phyloP scores from a whole-genome alignment of 352 stramenopile genomes.

The Globisporangium cederbergense region DNA sequence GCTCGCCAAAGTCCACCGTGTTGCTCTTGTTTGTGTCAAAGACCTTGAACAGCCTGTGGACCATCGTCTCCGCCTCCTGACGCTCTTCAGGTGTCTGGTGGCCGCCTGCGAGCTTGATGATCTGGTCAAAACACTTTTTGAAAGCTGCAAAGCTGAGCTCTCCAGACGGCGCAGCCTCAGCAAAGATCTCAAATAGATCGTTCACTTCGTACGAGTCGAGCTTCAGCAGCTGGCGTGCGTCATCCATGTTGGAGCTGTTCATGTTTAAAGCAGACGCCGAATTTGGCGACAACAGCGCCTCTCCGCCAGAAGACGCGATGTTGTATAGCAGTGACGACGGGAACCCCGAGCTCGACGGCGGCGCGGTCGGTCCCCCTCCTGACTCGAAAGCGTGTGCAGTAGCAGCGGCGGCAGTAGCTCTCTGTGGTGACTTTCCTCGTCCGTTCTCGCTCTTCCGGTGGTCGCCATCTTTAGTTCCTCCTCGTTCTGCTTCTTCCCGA shows the following conservation, averaged over 20 bases:
- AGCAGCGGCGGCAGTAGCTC: neutral
- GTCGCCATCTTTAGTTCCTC: neutral
- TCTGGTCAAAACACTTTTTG: slow-evolving; percentile 87
- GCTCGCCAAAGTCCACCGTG: slow-evolving; percentile 83
- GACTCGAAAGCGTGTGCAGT: neutral
- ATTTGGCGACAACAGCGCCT: slow-evolving; percentile 41
- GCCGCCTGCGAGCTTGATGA: slow-evolving; percentile 76
- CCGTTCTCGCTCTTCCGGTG: slow-evolving; percentile 2
- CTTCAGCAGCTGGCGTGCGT: slow-evolving; percentile 71
- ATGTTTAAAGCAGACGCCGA: slow-evolving; percentile 50
- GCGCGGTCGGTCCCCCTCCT: neutral
- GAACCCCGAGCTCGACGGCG: slow-evolving; percentile 21
- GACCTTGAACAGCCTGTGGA: slow-evolving; percentile 76
- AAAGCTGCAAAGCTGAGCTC: slow-evolving; percentile 79
- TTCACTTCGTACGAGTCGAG: slow-evolving; percentile 85
- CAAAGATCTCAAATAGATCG: slow-evolving; percentile 87
- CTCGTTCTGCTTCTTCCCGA: neutral
- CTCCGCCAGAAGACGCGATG: slow-evolving; percentile 32
- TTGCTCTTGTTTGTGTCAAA: slow-evolving; percentile 87
- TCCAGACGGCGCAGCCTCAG: slow-evolving; percentile 70
- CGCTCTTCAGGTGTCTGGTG: slow-evolving; percentile 63
- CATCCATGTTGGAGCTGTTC: slow-evolving; percentile 77
- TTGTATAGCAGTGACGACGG: slow-evolving; percentile 39
- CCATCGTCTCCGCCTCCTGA: slow-evolving; percentile 74
- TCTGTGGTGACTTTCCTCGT: neutral